These are phyloP conservation scores for Rosa multiflora DNA, from an alignment of 306 rosid genomes.

Conservation along the genomic window DNA sequence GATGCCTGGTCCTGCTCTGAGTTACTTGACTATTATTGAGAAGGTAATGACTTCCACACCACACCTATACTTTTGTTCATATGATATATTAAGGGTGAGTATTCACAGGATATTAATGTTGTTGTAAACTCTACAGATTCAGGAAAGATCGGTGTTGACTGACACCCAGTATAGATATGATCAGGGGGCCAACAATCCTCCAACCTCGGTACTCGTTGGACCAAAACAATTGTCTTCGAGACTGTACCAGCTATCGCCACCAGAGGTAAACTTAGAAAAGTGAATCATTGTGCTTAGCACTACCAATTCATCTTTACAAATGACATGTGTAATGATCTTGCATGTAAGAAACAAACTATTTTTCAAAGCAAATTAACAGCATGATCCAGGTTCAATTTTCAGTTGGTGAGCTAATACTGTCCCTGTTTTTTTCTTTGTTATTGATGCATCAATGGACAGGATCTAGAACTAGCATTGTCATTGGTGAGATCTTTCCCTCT, in stretches of 20 bases:
- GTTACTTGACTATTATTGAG: background rate
- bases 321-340: no score
- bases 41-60: conserved; percentile 13
- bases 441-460: conserved; percentile 14
- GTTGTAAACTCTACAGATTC: background rate
- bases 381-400: no score
- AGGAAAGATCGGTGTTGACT: background rate
- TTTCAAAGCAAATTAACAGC: no score
- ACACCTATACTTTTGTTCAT: background rate
- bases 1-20: conserved; percentile 37
- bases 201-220: no score
- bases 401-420: background rate
- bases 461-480: conserved; percentile 28
- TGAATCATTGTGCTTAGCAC: no score
- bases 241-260: no score
- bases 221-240: no score
- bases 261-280: no score
- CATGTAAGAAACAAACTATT: no score
- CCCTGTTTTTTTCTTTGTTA: background rate
- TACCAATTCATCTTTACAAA: no score
- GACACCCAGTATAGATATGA: conserved; percentile 4
- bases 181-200: background rate
- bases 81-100: background rate
- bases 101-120: background rate
- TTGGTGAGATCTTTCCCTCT: conserved; percentile 27